Conservation (phyloP, 2,329 filamentous ascomycete genomes). For the Fusarium sp. region DNA sequence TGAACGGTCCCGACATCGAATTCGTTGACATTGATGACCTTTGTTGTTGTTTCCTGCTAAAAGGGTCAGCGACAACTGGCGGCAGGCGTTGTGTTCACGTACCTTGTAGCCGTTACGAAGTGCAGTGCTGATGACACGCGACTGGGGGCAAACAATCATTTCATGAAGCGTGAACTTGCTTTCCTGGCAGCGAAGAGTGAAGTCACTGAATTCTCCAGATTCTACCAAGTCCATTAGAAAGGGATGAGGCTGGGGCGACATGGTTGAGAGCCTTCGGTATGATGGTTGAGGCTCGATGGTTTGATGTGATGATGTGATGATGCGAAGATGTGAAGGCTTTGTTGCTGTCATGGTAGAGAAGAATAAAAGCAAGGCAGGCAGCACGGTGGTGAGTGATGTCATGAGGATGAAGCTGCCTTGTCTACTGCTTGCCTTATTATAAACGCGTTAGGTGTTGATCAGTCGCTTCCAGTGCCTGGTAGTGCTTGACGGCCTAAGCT, state of each 20-base stretch:
- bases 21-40: neutral
- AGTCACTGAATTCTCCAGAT: neutral
- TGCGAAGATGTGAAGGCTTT: rapidly evolving
- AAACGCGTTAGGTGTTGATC: neutral
- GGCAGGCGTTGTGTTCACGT: rapidly evolving
- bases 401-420: rapidly evolving
- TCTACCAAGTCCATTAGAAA: neutral
- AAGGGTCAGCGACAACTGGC: rapidly evolving
- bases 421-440: rapidly evolving
- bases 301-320: neutral
- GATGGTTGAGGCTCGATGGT: rapidly evolving
- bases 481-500: neutral
- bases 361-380: neutral
- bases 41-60: neutral
- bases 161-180: slow-evolving; percentile 4
- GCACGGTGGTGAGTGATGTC: neutral
- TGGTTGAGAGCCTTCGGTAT: rapidly evolving
- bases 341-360: neutral
- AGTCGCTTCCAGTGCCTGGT: neutral
- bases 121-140: neutral
- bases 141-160: neutral
- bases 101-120: neutral
- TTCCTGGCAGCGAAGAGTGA: neutral
- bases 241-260: neutral
- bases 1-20: neutral